Evolutionary conservation across 1,284 basidiomycete genomes (phyloP), one percentile per base, ranked within the genome.

Genomic region (Cronartium quercuum): DNA sequence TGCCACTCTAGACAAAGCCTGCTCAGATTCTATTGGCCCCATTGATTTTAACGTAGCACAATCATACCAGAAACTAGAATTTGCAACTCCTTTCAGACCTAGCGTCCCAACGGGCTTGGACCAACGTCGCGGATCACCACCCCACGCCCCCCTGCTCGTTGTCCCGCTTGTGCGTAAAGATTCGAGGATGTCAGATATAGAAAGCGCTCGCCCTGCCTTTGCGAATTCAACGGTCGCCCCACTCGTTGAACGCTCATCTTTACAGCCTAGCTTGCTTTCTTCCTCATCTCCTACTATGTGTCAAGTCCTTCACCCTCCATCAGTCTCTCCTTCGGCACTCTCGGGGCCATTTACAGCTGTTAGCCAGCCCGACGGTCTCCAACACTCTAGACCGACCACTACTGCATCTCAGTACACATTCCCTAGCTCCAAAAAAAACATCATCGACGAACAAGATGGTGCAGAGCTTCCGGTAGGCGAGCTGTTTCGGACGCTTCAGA

Each of bases 401-500:
- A 66, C 5, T 42, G 57, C 58, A 1, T 57, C 41, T 38, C 64
- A 44, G 60, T 58, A 58, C 29, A 34, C 70, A 21, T 74, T 61
- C 15, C 44, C 64, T 38, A 57, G n/a, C n/a, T 62, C 55, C 40
- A 44, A 74, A 21, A 61, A 70, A n/a, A 61, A 58, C 37, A 9
- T 35, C 29, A 10, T 37, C 44, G 44, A 66, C 55, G n/a, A 47
- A 6, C 38, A 55, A 6, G 58, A 67, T 15, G 55, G 58, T 38
- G n/a, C 66, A 42, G 57, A 58, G 34, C 21, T 63, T 34, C 73
- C 73, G 3, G 73, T 75, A 6, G 73, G 73, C 9, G 65, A 75
- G 42, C 73, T 75, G 9, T 75, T 75, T 24, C 73, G 66, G 21
- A 75, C 73, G 12, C 60, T 75, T 34, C 73, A 75, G 57, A 75